Conservation (phyloP, 1,139 yeast species). For the Scheffersomyces insectosa region DNA sequence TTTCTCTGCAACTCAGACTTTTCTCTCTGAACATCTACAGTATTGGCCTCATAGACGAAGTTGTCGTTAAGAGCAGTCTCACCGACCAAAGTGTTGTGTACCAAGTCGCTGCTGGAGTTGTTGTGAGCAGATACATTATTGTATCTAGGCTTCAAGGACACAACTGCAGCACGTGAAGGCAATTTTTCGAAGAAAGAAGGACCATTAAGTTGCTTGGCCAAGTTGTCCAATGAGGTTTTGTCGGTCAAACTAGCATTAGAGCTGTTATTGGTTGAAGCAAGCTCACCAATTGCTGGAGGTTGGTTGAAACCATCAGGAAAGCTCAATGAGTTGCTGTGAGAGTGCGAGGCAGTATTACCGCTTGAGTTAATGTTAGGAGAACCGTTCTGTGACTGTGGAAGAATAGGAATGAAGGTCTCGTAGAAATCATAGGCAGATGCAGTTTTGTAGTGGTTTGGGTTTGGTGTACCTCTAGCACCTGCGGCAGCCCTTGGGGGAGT, state of each 20-base stretch:
- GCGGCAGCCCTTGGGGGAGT: slow-evolving; percentile 5
- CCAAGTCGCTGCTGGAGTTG: slow-evolving; percentile 25
- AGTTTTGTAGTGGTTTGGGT: slow-evolving; percentile 14
- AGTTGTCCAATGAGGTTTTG: slow-evolving; percentile 32
- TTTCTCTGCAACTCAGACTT: background rate
- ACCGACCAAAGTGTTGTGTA: slow-evolving; percentile 16
- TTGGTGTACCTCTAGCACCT: slow-evolving; percentile 2
- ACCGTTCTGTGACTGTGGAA: slow-evolving; percentile 16
- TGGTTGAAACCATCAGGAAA: background rate
- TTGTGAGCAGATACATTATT: slow-evolving; percentile 12
- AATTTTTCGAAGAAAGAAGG: slow-evolving; percentile 42
- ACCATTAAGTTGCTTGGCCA: slow-evolving; percentile 42
- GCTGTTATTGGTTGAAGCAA: slow-evolving; percentile 4
- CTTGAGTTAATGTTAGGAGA: background rate
- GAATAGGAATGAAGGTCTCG: slow-evolving; percentile 44
- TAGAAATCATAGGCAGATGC: slow-evolving; percentile 44
- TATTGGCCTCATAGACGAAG: slow-evolving; percentile 28
- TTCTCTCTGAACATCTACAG: slow-evolving; percentile 8
- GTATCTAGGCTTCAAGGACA: slow-evolving; percentile 4
- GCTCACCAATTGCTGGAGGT: slow-evolving; percentile 1
- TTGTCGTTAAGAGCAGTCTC: slow-evolving; percentile 36
- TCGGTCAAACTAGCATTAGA: background rate
- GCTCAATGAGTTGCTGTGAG: background rate
- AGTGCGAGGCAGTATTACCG: background rate
- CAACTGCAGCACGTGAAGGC: slow-evolving; percentile 30